A percentile compares a stretch with the other conserved stretches of the same genome.
phyloP scores from a whole-genome alignment of 352 stramenopile species.

The Phytophthora hibernalis region DNA sequence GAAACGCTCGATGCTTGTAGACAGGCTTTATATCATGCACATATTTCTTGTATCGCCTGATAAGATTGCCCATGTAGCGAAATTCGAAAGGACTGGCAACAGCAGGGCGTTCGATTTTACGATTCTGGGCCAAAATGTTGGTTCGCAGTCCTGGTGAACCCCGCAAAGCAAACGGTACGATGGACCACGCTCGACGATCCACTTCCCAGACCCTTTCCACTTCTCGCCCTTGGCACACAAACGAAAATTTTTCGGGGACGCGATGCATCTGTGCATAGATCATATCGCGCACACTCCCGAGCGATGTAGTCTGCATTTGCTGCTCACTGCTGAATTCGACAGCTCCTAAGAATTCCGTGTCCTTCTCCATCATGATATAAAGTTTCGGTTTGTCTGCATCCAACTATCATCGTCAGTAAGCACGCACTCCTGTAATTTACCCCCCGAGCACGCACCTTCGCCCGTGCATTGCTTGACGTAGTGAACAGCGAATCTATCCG shows the following conservation, averaged over 20 bases:
- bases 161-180: constrained; percentile 63
- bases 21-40: constrained; percentile 61
- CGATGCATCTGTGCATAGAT: constrained; percentile 47
- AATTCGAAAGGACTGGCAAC: constrained; percentile 58
- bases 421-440: not conserved
- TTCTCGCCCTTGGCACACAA: constrained; percentile 60
- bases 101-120: constrained; percentile 40
- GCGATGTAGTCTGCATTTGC: constrained; percentile 58
- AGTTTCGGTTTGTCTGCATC: constrained; percentile 60
- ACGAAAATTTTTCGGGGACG: constrained; percentile 52
- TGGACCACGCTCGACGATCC: constrained; percentile 62
- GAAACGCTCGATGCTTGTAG: constrained; percentile 55
- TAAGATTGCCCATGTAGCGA: constrained; percentile 63
- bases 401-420: constrained; percentile 1
- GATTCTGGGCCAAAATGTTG: constrained; percentile 47
- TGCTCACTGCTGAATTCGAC: constrained; percentile 63
- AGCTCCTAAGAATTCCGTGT: constrained; percentile 60
- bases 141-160: constrained; percentile 58
- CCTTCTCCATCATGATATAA: constrained; percentile 72
- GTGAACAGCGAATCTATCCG: constrained; percentile 57
- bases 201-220: constrained; percentile 63
- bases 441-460: constrained; percentile 33
- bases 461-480: constrained; percentile 73
- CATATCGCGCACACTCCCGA: constrained; percentile 62
- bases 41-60: constrained; percentile 71